These are phyloP conservation scores for Vachellia collinsii DNA, from an alignment of 306 rosid genomes.

Conservation along the genomic window DNA sequence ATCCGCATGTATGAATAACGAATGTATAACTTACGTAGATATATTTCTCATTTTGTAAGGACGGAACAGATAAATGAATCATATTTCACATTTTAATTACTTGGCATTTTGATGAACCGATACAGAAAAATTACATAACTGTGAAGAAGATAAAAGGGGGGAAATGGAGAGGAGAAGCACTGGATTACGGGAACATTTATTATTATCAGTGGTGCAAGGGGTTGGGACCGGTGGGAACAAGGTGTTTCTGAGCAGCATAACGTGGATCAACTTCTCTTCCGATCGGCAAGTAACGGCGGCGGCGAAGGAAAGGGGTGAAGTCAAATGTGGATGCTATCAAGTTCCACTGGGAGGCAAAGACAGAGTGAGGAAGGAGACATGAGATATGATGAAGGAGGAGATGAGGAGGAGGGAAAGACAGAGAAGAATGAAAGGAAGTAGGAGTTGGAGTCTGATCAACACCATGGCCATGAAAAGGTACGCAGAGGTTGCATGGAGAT, in stretches of 20 bases:
- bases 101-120: conserved; percentile 21
- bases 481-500: no score
- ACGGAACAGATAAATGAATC: neutral
- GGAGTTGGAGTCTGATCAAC: conserved; percentile 35
- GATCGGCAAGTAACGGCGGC: neutral
- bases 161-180: neutral
- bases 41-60: neutral
- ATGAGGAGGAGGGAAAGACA: conserved; percentile 48
- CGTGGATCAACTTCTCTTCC: conserved; percentile 55
- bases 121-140: conserved; percentile 42
- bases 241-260: conserved; percentile 75
- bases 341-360: conserved; percentile 44
- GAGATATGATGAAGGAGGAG: conserved; percentile 42
- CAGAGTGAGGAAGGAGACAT: conserved; percentile 28
- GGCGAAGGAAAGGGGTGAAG: conserved; percentile 59
- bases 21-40: no score
- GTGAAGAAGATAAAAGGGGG: conserved; percentile 17
- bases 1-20: no score
- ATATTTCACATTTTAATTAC: conserved; percentile 35
- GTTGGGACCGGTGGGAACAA: conserved; percentile 93
- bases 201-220: conserved; percentile 83
- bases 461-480: conserved; percentile 30
- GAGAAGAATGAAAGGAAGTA: conserved; percentile 52
- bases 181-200: conserved; percentile 5
- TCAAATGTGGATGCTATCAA: conserved; percentile 46